A percentile compares a stretch with the other conserved stretches of the same genome.
Evolutionary conservation across 441 rosid species (phyloP).

Genomic region (Hura crepitans): DNA sequence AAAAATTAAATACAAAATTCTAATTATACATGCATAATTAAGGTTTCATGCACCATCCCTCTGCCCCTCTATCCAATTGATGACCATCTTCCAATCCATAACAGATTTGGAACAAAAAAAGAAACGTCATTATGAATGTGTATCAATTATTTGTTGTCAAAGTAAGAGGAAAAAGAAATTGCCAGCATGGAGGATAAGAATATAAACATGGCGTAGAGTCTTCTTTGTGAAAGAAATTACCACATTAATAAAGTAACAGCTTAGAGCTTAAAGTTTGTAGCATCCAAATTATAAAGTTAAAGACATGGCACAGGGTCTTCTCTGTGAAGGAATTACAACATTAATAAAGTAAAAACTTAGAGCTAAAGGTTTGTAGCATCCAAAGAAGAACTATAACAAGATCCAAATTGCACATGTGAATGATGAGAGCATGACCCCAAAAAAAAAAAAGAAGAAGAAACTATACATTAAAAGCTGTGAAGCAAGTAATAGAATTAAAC

Average conservation of each 20-base stretch:
- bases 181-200: not conserved
- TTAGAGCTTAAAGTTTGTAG: not conserved
- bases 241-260: not conserved
- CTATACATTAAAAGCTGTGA: not conserved
- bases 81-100: not conserved
- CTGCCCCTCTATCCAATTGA: not conserved
- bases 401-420: not conserved
- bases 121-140: not conserved
- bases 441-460: not conserved
- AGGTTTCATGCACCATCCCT: not conserved
- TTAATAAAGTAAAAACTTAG: not conserved
- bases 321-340: not conserved
- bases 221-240: not conserved
- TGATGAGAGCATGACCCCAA: not conserved
- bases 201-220: slow-evolving; percentile 1
- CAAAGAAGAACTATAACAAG: not conserved
- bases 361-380: not conserved
- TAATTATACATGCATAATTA: not conserved
- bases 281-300: too few relatives aligned
- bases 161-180: not conserved
- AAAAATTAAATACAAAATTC: not conserved
- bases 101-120: not conserved
- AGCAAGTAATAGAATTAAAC: not conserved
- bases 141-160: not conserved
- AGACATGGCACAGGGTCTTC: not conserved